Evolutionary conservation across 306 rosid genomes (phyloP), one percentile per base, ranked within the genome.

Genomic region (Oemleria cerasiformis): DNA sequence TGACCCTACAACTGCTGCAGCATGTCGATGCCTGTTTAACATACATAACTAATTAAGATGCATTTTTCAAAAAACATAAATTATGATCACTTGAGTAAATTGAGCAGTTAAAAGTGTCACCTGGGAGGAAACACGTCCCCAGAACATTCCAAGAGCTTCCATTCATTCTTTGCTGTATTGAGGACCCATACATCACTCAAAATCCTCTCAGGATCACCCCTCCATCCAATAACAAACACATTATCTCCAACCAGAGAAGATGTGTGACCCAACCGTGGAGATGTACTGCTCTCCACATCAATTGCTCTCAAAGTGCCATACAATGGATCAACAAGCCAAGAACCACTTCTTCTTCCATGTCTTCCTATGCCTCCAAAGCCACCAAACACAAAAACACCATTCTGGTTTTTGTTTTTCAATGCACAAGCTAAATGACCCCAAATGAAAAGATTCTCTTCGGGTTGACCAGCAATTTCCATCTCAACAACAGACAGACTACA

Each of bases 281-380:
- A 79, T 12, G 92, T 92, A 34, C 78, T 42, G n/a, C 77, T 80
- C 72, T 59, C 80, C 30, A 81, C 57, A 11, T 9, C 41, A 59
- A 89, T 71, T 12, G 63, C 72, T 56, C 82, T 84, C 76, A 91
- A 79, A 20, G 73, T 70, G 73, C 91, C 92, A 68, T 75, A 82
- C 59, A 44, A 55, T 20, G 90, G 74, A 85, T 89, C 86, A 68
- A 94, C 84, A 68, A 82, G 80, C 74, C 91, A 75, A 62, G 78
- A 78, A 70, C 80, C 84, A 77, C 83, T 88, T 78, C 92, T 86
- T 74, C 97, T 84, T 0, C 85, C 92, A 85, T 91, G 98, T 70
- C 96, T 89, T 41, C 98, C 98, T 65, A 72, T 9, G 65, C 98
- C 97, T 82, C 98, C 98, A 83, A 94, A 94, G 50, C 98, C 98